Base-by-base conservation (phyloP, 306 rosid genomes). In the Sindora glabra region DNA sequence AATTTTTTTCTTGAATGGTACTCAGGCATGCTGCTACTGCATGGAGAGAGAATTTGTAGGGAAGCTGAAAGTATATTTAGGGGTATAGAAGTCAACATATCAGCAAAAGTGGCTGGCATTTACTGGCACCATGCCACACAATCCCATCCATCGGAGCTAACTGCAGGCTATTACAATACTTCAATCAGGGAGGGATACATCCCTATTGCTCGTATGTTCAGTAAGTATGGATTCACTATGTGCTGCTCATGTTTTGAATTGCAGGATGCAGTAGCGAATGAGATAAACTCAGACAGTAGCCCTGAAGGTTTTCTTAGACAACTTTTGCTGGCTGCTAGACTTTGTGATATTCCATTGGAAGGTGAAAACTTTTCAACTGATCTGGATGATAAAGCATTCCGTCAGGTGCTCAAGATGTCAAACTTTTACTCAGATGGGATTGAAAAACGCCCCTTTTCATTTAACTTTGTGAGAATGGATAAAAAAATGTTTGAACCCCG, bases 211-310 rank as follows among this genome's bases (percentile, higher is more conserved):
- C 87, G 95, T 67, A 72, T 90, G 82, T 69, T 90, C 65, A 87
- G 83, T 17, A 77, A 77, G 77, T 72, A 87, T 42, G 79, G 89
- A 30, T 87, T 87, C 67, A 56, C 87, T 3, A 67, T 87, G 65
- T 87, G 95, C 71, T 87, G 94, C 82, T 77, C 95, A 57, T 75
- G 90, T 74, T 90, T 90, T 71, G 95, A 87, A 67, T 74, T 87
- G 86, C 75, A 66, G 79, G 94, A 80, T 62, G 45, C 36, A 10
- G 57, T 40, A 4, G 83, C 68, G 72, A 71, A 69, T 56, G 74
- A 65, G 77, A 72, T 63, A 69, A 79, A 80, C 64, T 80, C 90
- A 9, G 54, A 59, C 10, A 64, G 90, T 56, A 84, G 95, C 72
- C 95, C 95, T 0, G 97, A 86, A 73, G 88, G 94, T 64, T 71